Base-by-base conservation (phyloP, 768 basidiomycete species). In the Collybiopsis luxurians region DNA sequence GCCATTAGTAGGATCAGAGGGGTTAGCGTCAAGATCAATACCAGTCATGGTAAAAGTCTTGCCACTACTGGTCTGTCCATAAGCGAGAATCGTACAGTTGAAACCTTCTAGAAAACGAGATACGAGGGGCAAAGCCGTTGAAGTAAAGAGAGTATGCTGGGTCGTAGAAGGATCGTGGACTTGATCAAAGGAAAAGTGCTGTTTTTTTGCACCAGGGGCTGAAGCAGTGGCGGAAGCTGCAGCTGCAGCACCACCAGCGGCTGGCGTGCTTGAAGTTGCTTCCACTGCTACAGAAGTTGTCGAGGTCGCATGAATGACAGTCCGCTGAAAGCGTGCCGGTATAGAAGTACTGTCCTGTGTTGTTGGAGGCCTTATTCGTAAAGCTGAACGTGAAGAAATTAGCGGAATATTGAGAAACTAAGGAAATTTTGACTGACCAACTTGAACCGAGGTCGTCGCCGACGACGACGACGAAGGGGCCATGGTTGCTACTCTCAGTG, bases 41-140 rank as follows among this genome's bases (percentile, higher is more conserved):
- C 96, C 96, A 28, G 96, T 95, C 97, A 98, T 98, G 42, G 96
- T 94, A 71, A 93, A 95, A 0, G 92, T 95, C 75, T 99, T 99
- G 57, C 96, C 96, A 61, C 91, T 94, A 62, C 90, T 92, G 2
- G 96, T 98, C 71, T 98, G 96, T 36, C 96, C 96, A 72, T 99
- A 99, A 50, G 97, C 97, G 61, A 99, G 84, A 55, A 98, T 90
- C 11, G 97, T 99, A 60, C 95, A 96, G 75, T 99, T 99, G 72
- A 95, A 95, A 4, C 96, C 96, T 66, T 95, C 92, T 28, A 93
- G 67, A 69, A 96, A 96, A 62, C 91, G 89, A 27, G 86, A 82
- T 60, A 95, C 80, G 66, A 96, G 87, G 11, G 92, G 92, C 44
- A 87, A 81, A 21, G 92, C 89, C 36, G 95, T 95, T 5, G 81